phyloP scores from a whole-genome alignment of 768 basidiomycete genomes.

The Leccinum boreale region DNA sequence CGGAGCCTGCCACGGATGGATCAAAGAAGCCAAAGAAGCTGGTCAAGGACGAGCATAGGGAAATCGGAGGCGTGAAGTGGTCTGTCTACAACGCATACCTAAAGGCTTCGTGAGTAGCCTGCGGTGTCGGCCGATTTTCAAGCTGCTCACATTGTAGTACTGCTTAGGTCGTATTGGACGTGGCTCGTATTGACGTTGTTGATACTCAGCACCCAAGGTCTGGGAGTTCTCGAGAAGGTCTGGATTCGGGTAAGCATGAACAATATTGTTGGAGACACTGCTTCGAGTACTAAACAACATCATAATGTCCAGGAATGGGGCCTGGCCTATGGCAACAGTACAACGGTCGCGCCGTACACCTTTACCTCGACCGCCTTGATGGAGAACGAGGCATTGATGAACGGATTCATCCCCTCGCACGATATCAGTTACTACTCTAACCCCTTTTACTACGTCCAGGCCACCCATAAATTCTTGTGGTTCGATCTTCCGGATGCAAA shows the following conservation, averaged over 20 bases:
- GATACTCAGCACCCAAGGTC: conserved; percentile 22
- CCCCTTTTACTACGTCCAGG: conserved; percentile 16
- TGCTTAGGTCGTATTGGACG: conserved; percentile 30
- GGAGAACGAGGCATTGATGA: conserved; percentile 31
- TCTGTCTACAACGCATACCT: conserved; percentile 64
- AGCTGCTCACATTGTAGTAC: neutral
- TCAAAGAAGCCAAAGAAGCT: conserved; percentile 68
- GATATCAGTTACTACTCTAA: conserved; percentile 14
- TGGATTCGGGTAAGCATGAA: conserved; percentile 26
- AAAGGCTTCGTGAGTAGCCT: conserved; percentile 53
- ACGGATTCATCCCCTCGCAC: conserved; percentile 19
- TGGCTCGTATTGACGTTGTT: conserved; percentile 22
- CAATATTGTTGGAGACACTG: neutral
- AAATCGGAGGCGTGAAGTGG: conserved; percentile 82
- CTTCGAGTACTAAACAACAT: neutral
- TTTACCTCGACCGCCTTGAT: conserved; percentile 22
- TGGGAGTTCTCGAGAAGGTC: conserved; percentile 30
- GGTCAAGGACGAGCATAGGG: conserved; percentile 78
- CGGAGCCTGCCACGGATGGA: neutral
- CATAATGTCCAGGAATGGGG: conserved; percentile 29
- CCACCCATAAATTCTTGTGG: conserved; percentile 8
- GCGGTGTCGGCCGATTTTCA: neutral
- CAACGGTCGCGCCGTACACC: conserved; percentile 6
- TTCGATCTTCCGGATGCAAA: conserved; percentile 45
- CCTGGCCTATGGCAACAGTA: conserved; percentile 17